Percentiles rank a stretch among this genome's conserved stretches.
Conservation (phyloP, 345 rosid species). For the Capsella bursapastoris region DNA sequence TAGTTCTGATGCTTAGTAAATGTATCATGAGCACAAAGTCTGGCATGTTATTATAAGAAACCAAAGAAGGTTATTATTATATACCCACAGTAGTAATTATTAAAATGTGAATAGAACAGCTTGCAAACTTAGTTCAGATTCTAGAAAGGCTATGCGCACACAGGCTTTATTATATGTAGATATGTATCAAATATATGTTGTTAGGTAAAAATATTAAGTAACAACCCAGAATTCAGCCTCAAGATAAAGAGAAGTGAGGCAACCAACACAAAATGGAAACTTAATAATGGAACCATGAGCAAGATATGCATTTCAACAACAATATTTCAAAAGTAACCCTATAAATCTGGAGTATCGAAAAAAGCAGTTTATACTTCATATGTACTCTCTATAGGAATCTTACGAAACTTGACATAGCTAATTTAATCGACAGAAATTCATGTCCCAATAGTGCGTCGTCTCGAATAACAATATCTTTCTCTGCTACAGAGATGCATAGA, state of each 20-base stretch:
- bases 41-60: conserved; percentile 20
- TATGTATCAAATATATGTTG: neutral
- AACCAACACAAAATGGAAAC: neutral
- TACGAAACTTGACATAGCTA: neutral
- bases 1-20: conserved; percentile 7
- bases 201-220: neutral
- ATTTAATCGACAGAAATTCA: conserved; percentile 11
- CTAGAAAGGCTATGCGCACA: conserved; percentile 19
- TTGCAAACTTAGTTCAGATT: conserved; percentile 6
- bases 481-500: conserved; percentile 17
- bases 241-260: conserved; percentile 3
- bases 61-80: neutral
- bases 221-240: conserved; percentile 11
- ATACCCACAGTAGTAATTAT: conserved; percentile 2
- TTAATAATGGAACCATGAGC: conserved; percentile 13
- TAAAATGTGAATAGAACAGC: neutral
- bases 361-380: neutral
- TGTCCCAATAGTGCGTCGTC: neutral
- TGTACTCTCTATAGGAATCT: neutral
- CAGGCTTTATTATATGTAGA: neutral
- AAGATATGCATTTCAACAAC: conserved; percentile 23
- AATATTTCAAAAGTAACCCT: conserved; percentile 6
- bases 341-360: conserved; percentile 15
- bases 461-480: conserved; percentile 20
- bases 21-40: conserved; percentile 1